Evolutionary conservation across 1,284 basidiomycete genomes (phyloP), one percentile per base, ranked within the genome.

Genomic region (Leccinum griseonigrum): DNA sequence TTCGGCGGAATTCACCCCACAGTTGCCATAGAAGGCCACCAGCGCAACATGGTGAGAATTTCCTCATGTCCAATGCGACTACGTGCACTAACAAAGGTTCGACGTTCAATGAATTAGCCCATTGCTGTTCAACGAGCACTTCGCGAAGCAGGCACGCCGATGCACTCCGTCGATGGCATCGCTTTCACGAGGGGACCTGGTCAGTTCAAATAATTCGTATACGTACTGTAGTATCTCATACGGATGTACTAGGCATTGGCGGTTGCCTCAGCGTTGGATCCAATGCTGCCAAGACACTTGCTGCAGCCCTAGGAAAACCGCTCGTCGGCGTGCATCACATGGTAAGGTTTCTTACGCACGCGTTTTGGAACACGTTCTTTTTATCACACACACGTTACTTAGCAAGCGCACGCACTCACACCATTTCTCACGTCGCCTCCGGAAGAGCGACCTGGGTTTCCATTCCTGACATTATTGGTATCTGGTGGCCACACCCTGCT

Each of bases 351-450:
- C 36, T 18, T 58, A 56, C 13, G 48, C 13, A n/a, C n/a, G 13
- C 28, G 2, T 48, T 1, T 9, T 4, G 3, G 4, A 13, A 26
- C 22, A 1, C 14, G 8, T 51, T 36, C 22, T 29, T 55, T 52
- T 58, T 54, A 67, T 57, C 3, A 14, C 2, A 0, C 2, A 5
- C 26, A 31, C 29, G 4, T 52, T 43, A 28, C 57, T 50, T 62
- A 95, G 95, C 95, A 97, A 93, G 96, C 93, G 0, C 95, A 98
- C 70, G 93, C 96, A 0, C 79, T 97, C 1, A 97, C 95, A 0
- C 83, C 92, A 0, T 76, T 94, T 29, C 82, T 97, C 10, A 95
- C 95, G 0, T 77, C 82, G 2, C 76, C 81, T 22, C 61, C 70
- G 1, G 72, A 78, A 1, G 69, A 79, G 18, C 31, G 46, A 18